Percentiles rank a stretch among this genome's conserved stretches.
phyloP scores from a whole-genome alignment of 2,329 filamentous ascomycete genomes.

The Monilinia aucupariae region DNA sequence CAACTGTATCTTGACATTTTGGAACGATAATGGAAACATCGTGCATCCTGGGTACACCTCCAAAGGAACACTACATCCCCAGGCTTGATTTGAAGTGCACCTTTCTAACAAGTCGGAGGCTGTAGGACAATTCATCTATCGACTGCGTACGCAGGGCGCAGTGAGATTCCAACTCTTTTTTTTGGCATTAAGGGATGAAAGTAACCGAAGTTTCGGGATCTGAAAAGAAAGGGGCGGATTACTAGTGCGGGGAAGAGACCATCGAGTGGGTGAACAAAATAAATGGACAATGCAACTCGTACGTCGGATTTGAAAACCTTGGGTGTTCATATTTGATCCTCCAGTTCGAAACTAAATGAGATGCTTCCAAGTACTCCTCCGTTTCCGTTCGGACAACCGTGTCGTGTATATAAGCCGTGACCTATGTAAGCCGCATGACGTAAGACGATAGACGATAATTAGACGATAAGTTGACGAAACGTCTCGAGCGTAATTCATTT shows the following conservation, averaged over 20 bases:
- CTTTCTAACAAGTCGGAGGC: neutral
- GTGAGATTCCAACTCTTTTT: no score
- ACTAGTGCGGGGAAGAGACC: no score
- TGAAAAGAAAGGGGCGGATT: no score
- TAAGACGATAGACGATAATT: no score
- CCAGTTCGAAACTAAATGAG: neutral
- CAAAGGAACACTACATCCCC: neutral
- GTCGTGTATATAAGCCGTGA: neutral
- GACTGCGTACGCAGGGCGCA: neutral
- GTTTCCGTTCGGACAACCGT: neutral
- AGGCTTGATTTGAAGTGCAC: neutral
- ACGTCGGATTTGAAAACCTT: neutral
- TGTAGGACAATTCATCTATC: neutral
- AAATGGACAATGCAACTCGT: no score
- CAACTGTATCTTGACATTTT: neutral
- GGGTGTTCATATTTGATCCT: no score
- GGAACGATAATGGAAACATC: neutral
- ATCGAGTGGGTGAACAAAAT: no score
- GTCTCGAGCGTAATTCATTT: neutral
- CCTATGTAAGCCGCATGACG: neutral
- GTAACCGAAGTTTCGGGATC: neutral
- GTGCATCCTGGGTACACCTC: neutral
- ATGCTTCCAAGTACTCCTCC: neutral
- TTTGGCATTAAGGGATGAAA: neutral
- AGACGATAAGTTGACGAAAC: no score